phyloP scores from a whole-genome alignment of 208 protist genomes.

The Zelonia costaricensis region DNA sequence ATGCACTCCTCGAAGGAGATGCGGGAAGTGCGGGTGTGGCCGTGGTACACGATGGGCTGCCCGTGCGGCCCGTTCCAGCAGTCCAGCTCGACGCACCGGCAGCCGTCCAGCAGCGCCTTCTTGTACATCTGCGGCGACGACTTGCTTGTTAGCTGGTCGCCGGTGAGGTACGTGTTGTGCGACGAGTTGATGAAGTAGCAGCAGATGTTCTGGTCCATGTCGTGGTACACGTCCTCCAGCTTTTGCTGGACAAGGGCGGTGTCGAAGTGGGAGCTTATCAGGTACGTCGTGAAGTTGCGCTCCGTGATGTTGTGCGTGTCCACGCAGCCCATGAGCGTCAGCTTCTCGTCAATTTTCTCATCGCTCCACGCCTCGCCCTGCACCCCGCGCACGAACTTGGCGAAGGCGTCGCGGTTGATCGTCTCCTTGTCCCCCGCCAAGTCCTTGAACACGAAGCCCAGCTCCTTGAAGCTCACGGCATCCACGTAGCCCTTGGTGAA shows the following conservation, averaged over 20 bases:
- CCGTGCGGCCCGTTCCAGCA: conserved; percentile 76
- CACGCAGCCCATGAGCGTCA: conserved; percentile 39
- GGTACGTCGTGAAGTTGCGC: conserved; percentile 46
- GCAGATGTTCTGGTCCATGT: conserved; percentile 84
- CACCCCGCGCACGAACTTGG: conserved; percentile 37
- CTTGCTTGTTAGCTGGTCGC: conserved; percentile 88
- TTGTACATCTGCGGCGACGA: conserved; percentile 67
- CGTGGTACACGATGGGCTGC: conserved; percentile 85
- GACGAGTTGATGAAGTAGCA: conserved; percentile 93
- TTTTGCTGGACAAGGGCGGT: conserved; percentile 37
- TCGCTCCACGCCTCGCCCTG: conserved; percentile 47
- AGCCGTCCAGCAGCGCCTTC: conserved; percentile 69
- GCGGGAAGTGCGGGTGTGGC: conserved; percentile 74
- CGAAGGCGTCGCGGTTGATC: conserved; percentile 53
- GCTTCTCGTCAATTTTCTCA: conserved; percentile 36
- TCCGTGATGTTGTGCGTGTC: conserved; percentile 31
- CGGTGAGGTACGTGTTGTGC: conserved; percentile 96
- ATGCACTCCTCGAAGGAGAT: conserved; percentile 70
- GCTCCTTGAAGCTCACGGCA: conserved; percentile 48
- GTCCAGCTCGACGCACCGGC: conserved; percentile 84
- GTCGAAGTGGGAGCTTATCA: conserved; percentile 36
- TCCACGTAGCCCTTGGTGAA: conserved; percentile 52
- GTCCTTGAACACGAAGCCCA: conserved; percentile 51
- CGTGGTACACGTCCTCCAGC: conserved; percentile 52
- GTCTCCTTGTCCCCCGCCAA: conserved; percentile 18